Base-by-base conservation (phyloP, 176 grass and related monocot genomes). In the Guadua angustifolia region DNA sequence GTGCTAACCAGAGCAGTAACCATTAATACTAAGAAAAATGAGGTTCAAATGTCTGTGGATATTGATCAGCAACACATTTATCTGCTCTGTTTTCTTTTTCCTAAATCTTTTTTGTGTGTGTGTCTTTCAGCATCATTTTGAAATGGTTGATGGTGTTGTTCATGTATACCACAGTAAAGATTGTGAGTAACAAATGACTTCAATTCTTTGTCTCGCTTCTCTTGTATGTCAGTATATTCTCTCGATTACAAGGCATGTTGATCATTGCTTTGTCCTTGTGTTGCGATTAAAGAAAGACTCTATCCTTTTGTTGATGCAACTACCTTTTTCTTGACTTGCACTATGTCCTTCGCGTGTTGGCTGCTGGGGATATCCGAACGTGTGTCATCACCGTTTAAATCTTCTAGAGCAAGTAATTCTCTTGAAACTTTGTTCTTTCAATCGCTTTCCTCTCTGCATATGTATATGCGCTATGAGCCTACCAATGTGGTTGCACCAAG, bases 111-210 rank as follows among this genome's bases (percentile, higher is more conserved):
- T 40, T 21, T 64, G n/a, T n/a, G n/a, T n/a, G n/a, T n/a, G n/a
- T n/a, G n/a, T n/a, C n/a, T 86, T 83, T 76, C 84, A 97, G 95
- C 95, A 97, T 74, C 72, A 86, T 62, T 93, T 93, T 38, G 80
- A 94, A 70, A 97, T 97, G 95, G 92, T 97, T 84, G 92, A 97
- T 76, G 95, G 95, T 53, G 95, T 97, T 40, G 86, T 94, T 92
- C 95, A 97, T 89, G 84, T 97, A 35, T 94, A 91, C 57, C 83
- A 86, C 45, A 84, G 75, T 82, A 92, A 94, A 89, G 84, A 94
- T 60, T 92, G 95, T 94, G 86, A 94, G 92, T 92, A 69, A 39
- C 36, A 42, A 73, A 57, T 12, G 21, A 66, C 65, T 80, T 4
- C 24, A 15, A 29, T 35, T 29, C 22, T 80, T 82, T 26, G 45